Base-by-base conservation (phyloP, 1,284 basidiomycete species). In the Lentinus polychrous region DNA sequence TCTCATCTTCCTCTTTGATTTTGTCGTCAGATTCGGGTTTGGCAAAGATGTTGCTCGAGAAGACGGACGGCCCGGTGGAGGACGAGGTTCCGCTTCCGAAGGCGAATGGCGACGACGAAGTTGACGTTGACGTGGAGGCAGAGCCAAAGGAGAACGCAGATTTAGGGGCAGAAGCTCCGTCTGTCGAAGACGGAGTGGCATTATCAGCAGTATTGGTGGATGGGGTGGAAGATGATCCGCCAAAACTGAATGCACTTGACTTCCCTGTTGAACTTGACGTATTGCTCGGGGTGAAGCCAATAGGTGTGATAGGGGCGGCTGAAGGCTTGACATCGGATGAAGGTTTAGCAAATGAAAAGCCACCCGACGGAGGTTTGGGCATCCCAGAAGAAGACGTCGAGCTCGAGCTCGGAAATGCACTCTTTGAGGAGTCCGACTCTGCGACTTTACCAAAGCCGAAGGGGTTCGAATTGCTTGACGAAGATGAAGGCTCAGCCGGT, bases 261-360 rank as follows among this genome's bases (percentile, higher is more conserved):
- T 4, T 27, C 5, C 27, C 10, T 23, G 53, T 44, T 24, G 46
- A 44, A 20, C n/a, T n/a, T n/a, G 47, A 14, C 14, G 52, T 23
- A 11, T 52, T 33, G n/a, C 15, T 32, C 11, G 54, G 45, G 8
- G 46, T 52, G 45, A 66, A 63, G 31, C 63, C 61, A 32, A 63
- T 49, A 45, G 71, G 68, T 24, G 58, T 55, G 8, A 57, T 23
- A 0, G 71, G 64, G 2, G 75, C 66, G 15, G 71, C 67, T 18
- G 78, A 74, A 70, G 27, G 27, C 10, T 27, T 27, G 10, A 10
- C 27, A 27, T 10, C 10, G 10, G 27, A 27, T 27, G 27, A n/a
- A 32, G 45, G 17, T 37, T 44, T 6, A n/a, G n/a, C n/a, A 34
- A 43, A 15, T 38, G 35, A 37, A 12, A 40, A 27, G 11, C 14